Conservation (phyloP, 2,329 filamentous ascomycete genomes). For the Venturia pyrina region DNA sequence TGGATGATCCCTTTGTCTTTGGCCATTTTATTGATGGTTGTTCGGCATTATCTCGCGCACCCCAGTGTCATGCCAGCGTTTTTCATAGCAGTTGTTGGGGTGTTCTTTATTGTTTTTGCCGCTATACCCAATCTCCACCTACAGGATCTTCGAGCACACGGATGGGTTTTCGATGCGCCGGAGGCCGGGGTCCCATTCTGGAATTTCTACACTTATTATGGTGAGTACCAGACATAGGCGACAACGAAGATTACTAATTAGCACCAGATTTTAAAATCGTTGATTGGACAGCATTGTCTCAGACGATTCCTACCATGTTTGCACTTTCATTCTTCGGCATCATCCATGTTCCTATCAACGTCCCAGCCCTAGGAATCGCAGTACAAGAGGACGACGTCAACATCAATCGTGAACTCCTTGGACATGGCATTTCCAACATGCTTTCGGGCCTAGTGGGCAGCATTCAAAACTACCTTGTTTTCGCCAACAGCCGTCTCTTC, state of each 20-base stretch:
- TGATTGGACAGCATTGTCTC: conserved; percentile 71
- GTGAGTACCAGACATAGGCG: conserved; percentile 41
- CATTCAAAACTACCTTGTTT: conserved; percentile 94
- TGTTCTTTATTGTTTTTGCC: conserved; percentile 71
- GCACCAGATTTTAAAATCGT: conserved; percentile 64
- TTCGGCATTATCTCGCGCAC: conserved; percentile 66
- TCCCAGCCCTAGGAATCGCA: conserved; percentile 82
- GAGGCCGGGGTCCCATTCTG: conserved; percentile 85
- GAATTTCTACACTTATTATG: conserved; percentile 93
- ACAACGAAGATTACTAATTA: neutral
- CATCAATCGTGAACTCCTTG: conserved; percentile 80
- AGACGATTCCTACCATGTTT: conserved; percentile 88
- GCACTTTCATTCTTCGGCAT: conserved; percentile 96
- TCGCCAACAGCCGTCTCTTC: conserved; percentile 95
- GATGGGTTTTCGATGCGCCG: conserved; percentile 89
- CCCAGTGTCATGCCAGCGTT: conserved; percentile 81
- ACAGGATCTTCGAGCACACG: conserved; percentile 55
- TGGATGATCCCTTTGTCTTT: conserved; percentile 75
- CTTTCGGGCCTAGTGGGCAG: conserved; percentile 79
- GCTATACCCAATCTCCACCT: conserved; percentile 59
- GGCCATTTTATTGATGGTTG: conserved; percentile 63
- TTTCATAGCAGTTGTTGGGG: conserved; percentile 65
- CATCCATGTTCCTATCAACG: conserved; percentile 94
- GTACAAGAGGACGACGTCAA: conserved; percentile 87
- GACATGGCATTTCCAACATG: conserved; percentile 89